phyloP scores from a whole-genome alignment of 2,329 filamentous ascomycete genomes.

The Fusarium sp. region DNA sequence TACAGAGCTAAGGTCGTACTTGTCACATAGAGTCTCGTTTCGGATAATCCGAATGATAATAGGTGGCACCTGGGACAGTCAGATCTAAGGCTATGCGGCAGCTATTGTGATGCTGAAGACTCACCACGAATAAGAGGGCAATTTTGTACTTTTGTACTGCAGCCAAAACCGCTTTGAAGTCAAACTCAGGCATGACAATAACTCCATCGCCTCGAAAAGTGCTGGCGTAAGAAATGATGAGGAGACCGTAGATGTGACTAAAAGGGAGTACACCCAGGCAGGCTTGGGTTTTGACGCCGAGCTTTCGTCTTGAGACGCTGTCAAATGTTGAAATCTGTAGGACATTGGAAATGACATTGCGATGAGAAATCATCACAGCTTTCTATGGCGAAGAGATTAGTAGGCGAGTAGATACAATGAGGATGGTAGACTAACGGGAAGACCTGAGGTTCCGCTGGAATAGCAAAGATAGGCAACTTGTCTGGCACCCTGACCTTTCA shows the following conservation, averaged over 20 bases:
- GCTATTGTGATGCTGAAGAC: not conserved
- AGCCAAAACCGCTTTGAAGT: conserved; percentile 70
- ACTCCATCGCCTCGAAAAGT: conserved; percentile 72
- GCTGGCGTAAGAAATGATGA: conserved; percentile 75
- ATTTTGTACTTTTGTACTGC: not conserved
- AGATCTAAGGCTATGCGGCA: not conserved
- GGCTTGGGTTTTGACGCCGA: conserved; percentile 55
- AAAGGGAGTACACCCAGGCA: conserved; percentile 77
- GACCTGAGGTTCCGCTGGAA: conserved; percentile 81
- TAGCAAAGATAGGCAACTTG: conserved; percentile 82
- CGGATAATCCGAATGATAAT: not conserved
- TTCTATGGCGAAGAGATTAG: conserved; percentile 60
- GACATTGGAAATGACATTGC: conserved; percentile 81
- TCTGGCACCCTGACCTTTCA: conserved; percentile 71
- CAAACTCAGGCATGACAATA: conserved; percentile 80
- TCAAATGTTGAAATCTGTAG: conserved; percentile 68
- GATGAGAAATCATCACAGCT: conserved; percentile 86
- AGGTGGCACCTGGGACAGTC: not conserved
- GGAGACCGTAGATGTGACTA: conserved; percentile 84
- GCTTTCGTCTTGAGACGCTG: conserved; percentile 48
- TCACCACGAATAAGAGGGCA: not conserved
- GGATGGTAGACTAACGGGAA: conserved; percentile 67
- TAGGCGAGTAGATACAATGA: conserved; percentile 43
- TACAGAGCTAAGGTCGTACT: not conserved
- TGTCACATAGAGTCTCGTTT: not conserved